These are phyloP conservation scores for Pseudopithomyces chartarum DNA, from an alignment of 2,329 filamentous ascomycete species.

Conservation along the genomic window DNA sequence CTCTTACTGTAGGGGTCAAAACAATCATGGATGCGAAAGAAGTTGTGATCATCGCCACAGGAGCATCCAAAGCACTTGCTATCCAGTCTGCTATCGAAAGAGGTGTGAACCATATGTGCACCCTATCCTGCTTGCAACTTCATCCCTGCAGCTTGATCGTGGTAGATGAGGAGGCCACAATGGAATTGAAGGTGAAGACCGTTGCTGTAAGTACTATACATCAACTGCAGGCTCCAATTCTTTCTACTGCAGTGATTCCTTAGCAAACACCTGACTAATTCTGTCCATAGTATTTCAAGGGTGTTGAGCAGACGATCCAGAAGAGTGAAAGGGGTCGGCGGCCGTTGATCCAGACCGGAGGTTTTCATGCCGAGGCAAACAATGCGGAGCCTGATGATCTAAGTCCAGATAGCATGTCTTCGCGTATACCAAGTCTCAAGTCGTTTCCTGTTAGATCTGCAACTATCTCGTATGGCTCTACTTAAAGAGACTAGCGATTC, in stretches of 20 bases:
- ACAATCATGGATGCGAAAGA: slow-evolving; percentile 76
- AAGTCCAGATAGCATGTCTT: slow-evolving; percentile 6
- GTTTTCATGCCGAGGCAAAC: not conserved
- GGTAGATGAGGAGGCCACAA: slow-evolving; percentile 72
- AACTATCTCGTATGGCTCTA: slow-evolving; percentile 1
- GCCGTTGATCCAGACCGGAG: not conserved
- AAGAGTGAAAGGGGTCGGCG: not conserved
- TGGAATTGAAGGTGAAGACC: slow-evolving; percentile 55
- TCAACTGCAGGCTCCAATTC: too few relatives aligned
- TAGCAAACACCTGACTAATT: too few relatives aligned
- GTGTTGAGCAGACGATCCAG: slow-evolving; percentile 44
- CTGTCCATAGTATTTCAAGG: slow-evolving; percentile 51
- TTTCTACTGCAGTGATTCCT: too few relatives aligned
- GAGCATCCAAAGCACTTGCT: slow-evolving; percentile 79
- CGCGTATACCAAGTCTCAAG: not conserved
- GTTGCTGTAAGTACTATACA: slow-evolving; percentile 40
- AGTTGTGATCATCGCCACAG: slow-evolving; percentile 81
- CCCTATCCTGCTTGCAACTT: slow-evolving; percentile 77
- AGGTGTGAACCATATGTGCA: slow-evolving; percentile 90
- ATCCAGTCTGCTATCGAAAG: slow-evolving; percentile 81
- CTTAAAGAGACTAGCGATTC: not conserved
- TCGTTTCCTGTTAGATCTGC: not conserved
- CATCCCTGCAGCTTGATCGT: slow-evolving; percentile 83
- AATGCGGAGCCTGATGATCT: slow-evolving; percentile 1
- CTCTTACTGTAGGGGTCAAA: slow-evolving; percentile 81